A percentile compares a stretch with the other conserved stretches of the same genome.
Evolutionary conservation across 352 stramenopile species (phyloP).

Genomic region (Phytophthora aleatoria): DNA sequence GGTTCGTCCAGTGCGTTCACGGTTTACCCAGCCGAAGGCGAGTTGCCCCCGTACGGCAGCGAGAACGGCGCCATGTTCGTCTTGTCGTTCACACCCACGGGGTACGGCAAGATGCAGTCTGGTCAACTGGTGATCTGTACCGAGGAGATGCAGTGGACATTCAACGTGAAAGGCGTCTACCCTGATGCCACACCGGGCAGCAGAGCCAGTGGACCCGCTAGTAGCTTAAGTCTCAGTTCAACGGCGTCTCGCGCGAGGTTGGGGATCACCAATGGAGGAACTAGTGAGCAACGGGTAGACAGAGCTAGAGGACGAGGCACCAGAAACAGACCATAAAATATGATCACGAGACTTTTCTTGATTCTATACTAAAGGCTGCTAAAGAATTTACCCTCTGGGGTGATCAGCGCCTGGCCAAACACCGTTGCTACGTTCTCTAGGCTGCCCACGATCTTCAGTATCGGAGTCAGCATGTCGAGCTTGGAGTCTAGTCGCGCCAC

Average conservation of each 20-base stretch:
- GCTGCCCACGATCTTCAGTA: slow-evolving; percentile 12
- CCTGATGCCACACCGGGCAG: slow-evolving; percentile 58
- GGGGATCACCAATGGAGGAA: slow-evolving; percentile 17
- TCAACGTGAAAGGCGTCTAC: slow-evolving; percentile 90
- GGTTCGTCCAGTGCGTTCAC: slow-evolving; percentile 90
- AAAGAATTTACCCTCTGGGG: slow-evolving; percentile 5
- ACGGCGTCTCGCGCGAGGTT: slow-evolving; percentile 37
- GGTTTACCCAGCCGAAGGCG: slow-evolving; percentile 79
- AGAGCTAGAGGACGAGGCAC: slow-evolving; percentile 6
- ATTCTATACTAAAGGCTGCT: neutral
- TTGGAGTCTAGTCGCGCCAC: slow-evolving; percentile 17
- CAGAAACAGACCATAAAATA: slow-evolving; percentile 7
- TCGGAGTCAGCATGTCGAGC: slow-evolving; percentile 9
- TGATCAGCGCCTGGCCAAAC: slow-evolving; percentile 9
- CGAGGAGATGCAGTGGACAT: slow-evolving; percentile 93
- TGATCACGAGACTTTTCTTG: neutral
- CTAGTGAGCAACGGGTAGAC: slow-evolving; percentile 1
- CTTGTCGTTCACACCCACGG: slow-evolving; percentile 90
- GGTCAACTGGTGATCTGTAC: slow-evolving; percentile 88
- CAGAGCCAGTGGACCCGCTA: slow-evolving; percentile 37
- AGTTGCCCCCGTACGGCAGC: slow-evolving; percentile 77
- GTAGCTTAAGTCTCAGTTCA: slow-evolving; percentile 41
- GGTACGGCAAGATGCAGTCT: slow-evolving; percentile 92
- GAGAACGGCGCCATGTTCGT: slow-evolving; percentile 78
- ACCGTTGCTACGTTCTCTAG: slow-evolving; percentile 15